phyloP scores from a whole-genome alignment of 306 rosid species.

The Cyamopsis tetragonoloba region DNA sequence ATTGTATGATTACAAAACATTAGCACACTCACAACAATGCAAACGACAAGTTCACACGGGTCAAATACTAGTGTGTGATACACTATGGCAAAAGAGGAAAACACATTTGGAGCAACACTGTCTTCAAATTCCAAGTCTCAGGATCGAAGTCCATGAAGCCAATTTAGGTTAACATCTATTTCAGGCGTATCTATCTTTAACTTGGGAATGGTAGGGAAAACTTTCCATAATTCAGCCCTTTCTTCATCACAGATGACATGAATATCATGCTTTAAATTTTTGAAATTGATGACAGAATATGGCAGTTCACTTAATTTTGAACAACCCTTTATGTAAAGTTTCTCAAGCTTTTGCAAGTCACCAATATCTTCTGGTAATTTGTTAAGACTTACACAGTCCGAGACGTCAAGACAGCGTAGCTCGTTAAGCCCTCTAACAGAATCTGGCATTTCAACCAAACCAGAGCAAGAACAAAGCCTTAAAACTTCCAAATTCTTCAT shows the following conservation, averaged over 20 bases:
- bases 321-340: conserved; percentile 38
- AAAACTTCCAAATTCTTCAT: conserved; percentile 35
- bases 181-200: conserved; percentile 20
- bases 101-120: not conserved
- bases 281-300: conserved; percentile 1
- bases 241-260: conserved; percentile 42
- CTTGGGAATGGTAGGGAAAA: not conserved
- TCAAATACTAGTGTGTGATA: too few relatives aligned
- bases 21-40: too few relatives aligned
- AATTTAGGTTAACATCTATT: conserved; percentile 27
- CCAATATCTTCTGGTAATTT: conserved; percentile 36
- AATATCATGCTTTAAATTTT: conserved; percentile 1
- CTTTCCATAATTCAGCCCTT: conserved; percentile 29
- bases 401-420: conserved; percentile 36
- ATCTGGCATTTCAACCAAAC: conserved; percentile 21
- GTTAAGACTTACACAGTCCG: conserved; percentile 29
- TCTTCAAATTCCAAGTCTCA: not conserved
- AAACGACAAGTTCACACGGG: too few relatives aligned
- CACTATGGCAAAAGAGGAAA: not conserved
- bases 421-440: conserved; percentile 25
- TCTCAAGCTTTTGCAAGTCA: conserved; percentile 33
- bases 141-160: conserved; percentile 31
- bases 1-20: too few relatives aligned
- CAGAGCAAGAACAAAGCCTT: conserved; percentile 40
- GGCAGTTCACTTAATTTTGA: conserved; percentile 33